Percentiles rank a stretch among this genome's conserved stretches.
These are phyloP conservation scores for Elaeis oleifera DNA, from an alignment of 202 grass and related monocot species.

Conservation along the genomic window DNA sequence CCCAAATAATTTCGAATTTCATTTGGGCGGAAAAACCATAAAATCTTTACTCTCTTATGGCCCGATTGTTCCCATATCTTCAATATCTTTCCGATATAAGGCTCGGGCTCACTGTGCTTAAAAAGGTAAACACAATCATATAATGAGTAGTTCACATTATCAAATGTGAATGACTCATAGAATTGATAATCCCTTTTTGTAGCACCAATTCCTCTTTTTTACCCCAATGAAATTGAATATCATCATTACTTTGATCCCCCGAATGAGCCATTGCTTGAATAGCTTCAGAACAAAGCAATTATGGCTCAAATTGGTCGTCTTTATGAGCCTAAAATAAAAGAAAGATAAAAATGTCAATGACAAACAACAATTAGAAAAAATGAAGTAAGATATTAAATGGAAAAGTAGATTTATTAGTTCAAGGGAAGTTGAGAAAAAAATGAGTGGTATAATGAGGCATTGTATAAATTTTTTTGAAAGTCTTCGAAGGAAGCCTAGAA, in stretches of 20 bases:
- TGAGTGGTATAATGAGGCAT: no score
- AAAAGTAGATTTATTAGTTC: no score
- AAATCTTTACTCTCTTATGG: conserved; percentile 56
- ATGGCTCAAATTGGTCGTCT: conserved; percentile 17
- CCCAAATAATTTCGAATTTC: conserved; percentile 56
- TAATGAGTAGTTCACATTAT: conserved; percentile 64
- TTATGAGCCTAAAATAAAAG: conserved; percentile 36
- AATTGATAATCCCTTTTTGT: conserved; percentile 44
- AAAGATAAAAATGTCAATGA: not conserved
- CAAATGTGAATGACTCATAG: conserved; percentile 63
- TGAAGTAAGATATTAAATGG: no score
- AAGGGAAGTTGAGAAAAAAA: no score
- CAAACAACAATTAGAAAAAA: not conserved
- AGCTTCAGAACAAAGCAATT: conserved; percentile 14
- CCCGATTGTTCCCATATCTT: conserved; percentile 56
- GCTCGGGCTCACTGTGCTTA: conserved; percentile 34
- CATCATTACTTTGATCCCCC: conserved; percentile 22
- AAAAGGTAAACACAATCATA: conserved; percentile 79
- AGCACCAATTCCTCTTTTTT: conserved; percentile 33
- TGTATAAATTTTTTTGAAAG: no score
- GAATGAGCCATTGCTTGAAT: conserved; percentile 23
- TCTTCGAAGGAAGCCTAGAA: no score
- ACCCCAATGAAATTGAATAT: conserved; percentile 54
- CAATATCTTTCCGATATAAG: conserved; percentile 77
- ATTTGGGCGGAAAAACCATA: conserved; percentile 69